Evolutionary conservation across 495 filamentous ascomycete genomes (phyloP).

Genomic region (Lophiostoma macrostomum): DNA sequence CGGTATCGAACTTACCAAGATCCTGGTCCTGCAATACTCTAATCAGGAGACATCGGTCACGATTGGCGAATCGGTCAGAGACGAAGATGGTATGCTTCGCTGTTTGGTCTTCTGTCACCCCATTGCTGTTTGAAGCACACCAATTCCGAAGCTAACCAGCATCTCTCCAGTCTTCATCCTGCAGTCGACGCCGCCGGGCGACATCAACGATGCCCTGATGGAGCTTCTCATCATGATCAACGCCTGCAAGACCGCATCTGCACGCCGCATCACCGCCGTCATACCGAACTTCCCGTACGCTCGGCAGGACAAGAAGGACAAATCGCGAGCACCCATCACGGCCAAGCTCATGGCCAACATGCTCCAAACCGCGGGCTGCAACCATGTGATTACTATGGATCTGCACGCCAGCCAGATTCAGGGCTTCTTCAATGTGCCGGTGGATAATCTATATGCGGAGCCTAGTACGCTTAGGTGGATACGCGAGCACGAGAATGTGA

Average conservation of each 20-base stretch:
- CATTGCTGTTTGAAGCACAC: background rate
- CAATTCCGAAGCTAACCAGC: background rate
- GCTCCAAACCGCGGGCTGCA: slow-evolving; percentile 85
- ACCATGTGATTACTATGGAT: slow-evolving; percentile 51
- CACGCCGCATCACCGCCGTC: slow-evolving; percentile 84
- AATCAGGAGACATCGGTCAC: slow-evolving; percentile 98
- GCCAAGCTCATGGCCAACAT: slow-evolving; percentile 97
- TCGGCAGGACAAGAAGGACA: slow-evolving; percentile 99
- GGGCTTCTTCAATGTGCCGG: slow-evolving; percentile 98
- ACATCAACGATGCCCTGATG: slow-evolving; percentile 99
- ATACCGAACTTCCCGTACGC: slow-evolving; percentile 98
- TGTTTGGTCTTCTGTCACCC: background rate
- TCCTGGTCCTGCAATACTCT: slow-evolving; percentile 91
- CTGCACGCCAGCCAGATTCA: slow-evolving; percentile 74
- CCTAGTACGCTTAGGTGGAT: slow-evolving; percentile 91
- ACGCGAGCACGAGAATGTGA: slow-evolving; percentile 74
- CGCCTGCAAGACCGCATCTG: slow-evolving; percentile 95
- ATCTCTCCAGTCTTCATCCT: slow-evolving; percentile 77
- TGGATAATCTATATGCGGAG: slow-evolving; percentile 96
- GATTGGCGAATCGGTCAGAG: slow-evolving; percentile 92
- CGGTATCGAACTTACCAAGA: slow-evolving; percentile 89
- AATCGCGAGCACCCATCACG: slow-evolving; percentile 84
- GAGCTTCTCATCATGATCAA: slow-evolving; percentile 99
- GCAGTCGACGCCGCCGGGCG: slow-evolving; percentile 90
- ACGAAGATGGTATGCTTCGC: slow-evolving; percentile 73